phyloP scores from a whole-genome alignment of 768 basidiomycete genomes.

The Cyclocybe cylindracea region DNA sequence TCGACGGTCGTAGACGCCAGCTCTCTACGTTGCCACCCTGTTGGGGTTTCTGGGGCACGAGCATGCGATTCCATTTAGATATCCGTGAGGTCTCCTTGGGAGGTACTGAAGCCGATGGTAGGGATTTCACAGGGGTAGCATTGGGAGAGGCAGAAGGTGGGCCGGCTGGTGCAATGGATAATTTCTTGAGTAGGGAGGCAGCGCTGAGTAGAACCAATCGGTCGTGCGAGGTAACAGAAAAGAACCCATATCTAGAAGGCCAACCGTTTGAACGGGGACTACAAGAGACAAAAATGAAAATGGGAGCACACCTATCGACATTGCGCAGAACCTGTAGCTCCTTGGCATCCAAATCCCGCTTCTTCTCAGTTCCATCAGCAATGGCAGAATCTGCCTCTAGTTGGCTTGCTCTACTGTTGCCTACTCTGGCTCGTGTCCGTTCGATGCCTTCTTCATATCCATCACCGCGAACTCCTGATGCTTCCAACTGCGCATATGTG shows the following conservation, averaged over 20 bases:
- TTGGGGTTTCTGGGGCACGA: conserved; percentile 67
- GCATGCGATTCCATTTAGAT: conserved; percentile 94
- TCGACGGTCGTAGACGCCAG: conserved; percentile 70
- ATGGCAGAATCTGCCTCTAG: conserved; percentile 56
- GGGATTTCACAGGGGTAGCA: conserved; percentile 35
- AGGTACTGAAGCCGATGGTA: conserved; percentile 49
- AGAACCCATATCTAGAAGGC: conserved; percentile 84
- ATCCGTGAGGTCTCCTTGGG: conserved; percentile 77
- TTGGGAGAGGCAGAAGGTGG: conserved; percentile 47
- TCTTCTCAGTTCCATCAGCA: conserved; percentile 60
- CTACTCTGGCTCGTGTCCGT: conserved; percentile 70
- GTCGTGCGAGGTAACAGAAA: conserved; percentile 77
- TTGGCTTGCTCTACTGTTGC: conserved; percentile 39
- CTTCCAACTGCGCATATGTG: conserved; percentile 89
- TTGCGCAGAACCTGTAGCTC: conserved; percentile 73
- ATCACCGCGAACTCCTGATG: conserved; percentile 90
- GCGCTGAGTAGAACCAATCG: conserved; percentile 74
- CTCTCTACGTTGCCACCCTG: conserved; percentile 72
- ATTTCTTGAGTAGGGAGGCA: conserved; percentile 60
- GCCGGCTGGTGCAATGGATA: conserved; percentile 46
- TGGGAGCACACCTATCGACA: conserved; percentile 78
- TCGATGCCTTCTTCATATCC: conserved; percentile 95
- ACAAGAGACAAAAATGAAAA: conserved; percentile 1
- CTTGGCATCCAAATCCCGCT: conserved; percentile 64
- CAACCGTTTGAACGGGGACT: conserved; percentile 7